phyloP scores from a whole-genome alignment of 495 filamentous ascomycete genomes.

The Daldinia decipiens region DNA sequence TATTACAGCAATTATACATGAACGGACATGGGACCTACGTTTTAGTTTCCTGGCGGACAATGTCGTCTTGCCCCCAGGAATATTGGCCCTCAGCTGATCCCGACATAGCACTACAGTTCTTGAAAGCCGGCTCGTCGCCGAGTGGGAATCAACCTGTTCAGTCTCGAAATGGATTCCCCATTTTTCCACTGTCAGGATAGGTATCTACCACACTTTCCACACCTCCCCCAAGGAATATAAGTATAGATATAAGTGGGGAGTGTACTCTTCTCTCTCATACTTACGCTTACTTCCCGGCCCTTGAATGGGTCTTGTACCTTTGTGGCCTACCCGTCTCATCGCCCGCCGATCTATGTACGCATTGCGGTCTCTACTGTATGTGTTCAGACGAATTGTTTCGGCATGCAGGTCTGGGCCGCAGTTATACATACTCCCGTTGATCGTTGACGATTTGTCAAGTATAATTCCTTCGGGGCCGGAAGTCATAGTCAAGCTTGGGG shows the following conservation, averaged over 20 bases:
- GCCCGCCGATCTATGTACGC: neutral
- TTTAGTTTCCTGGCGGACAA: conserved; percentile 13
- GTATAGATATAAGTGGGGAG: conserved; percentile 3
- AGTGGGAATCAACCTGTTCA: neutral
- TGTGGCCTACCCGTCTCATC: neutral
- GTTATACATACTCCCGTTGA: conserved; percentile 15
- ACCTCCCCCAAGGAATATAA: conserved; percentile 14
- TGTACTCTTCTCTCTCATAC: neutral
- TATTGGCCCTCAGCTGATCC: neutral
- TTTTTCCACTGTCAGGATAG: conserved; percentile 3
- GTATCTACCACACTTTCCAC: conserved; percentile 2
- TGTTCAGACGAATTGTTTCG: neutral
- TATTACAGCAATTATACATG: conserved; percentile 21
- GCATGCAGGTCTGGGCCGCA: conserved; percentile 5
- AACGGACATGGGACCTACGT: conserved; percentile 4
- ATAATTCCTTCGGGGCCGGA: neutral
- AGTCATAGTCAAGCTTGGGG: conserved; percentile 6
- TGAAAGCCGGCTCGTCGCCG: neutral
- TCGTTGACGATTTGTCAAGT: conserved; percentile 14
- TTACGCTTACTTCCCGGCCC: neutral
- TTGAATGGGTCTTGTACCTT: neutral
- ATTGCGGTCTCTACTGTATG: neutral
- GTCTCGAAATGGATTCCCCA: neutral
- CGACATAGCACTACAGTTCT: too few relatives aligned
- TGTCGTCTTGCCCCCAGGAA: conserved; percentile 13